Base-by-base conservation (phyloP, 2,329 filamentous ascomycete species). In the Claviceps sp. region DNA sequence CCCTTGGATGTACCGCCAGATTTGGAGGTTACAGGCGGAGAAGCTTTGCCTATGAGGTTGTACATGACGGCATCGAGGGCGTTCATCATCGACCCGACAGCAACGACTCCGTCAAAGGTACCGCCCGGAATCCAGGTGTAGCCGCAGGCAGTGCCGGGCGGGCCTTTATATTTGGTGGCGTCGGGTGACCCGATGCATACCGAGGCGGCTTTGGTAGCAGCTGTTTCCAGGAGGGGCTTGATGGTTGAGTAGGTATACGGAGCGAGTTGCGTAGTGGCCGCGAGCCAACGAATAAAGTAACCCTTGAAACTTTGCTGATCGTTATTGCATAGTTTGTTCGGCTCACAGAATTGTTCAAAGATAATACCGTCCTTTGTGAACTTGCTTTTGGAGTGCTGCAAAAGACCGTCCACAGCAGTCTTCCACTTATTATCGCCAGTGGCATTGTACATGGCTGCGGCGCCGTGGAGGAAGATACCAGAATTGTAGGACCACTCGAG, bases 281-380 rank as follows among this genome's bases (percentile, higher is more conserved):
- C 74, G 62, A 84, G 67, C 79, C 83, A 89, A 45, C 85, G 81
- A 26, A 79, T 68, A 26, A 88, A 71, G 64, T 87, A 89, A 11
- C 82, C 85, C 68, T 89, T 89, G 78, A 89, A 89, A 47, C 76
- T 81, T 60, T 77, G 76, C 68, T 89, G 84, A 64, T 89, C 85
- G 56, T 74, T 74, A 68, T 87, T 78, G 72, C 86, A 90, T 26
- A 70, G 72, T 52, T 69, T 67, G 53, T 66, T 66, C 7, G 65
- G 67, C 68, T 89, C 85, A 68, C 86, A 90, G 34, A 78, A 76
- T 55, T 73, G 72, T 67, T 89, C 85, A 59, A 73, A 77, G 63
- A 87, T 75, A 62, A 88, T 61, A 50, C 64, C 66, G 34, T 65
- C 55, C 44, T 63, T 59, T 59, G 78, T 74, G 69, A 89, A 88